These are phyloP conservation scores for Xylaria sp. DNA, from an alignment of 2,329 filamentous ascomycete genomes.

Conservation along the genomic window DNA sequence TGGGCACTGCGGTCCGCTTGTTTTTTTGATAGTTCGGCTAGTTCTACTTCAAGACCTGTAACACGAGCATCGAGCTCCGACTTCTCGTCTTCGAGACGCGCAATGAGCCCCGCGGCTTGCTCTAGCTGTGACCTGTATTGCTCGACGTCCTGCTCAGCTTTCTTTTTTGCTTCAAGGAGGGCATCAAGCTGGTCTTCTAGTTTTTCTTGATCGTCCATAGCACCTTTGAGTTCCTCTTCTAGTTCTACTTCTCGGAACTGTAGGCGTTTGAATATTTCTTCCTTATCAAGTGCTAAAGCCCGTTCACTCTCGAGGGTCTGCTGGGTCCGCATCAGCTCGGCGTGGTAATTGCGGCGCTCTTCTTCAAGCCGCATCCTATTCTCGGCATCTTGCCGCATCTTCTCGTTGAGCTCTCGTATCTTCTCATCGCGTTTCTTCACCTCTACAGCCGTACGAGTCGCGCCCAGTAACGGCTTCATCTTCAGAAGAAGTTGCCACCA, in stretches of 20 bases:
- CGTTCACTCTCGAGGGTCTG: constrained; percentile 95
- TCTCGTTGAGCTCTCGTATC: constrained; percentile 84
- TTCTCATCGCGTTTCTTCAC: constrained; percentile 95
- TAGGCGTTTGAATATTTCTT: constrained; percentile 97
- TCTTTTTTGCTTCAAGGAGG: constrained; percentile 86
- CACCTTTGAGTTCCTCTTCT: constrained; percentile 88
- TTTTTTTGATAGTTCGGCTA: constrained; percentile 71
- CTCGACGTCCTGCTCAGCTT: constrained; percentile 83
- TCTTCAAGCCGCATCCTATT: constrained; percentile 86
- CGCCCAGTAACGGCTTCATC: constrained; percentile 93
- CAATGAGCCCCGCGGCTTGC: constrained; percentile 87
- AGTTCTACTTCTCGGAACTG: constrained; percentile 91
- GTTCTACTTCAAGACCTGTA: constrained; percentile 69
- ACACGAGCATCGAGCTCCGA: constrained; percentile 71
- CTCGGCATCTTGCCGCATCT: constrained; percentile 76
- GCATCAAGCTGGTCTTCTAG: constrained; percentile 93
- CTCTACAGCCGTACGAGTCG: constrained; percentile 88
- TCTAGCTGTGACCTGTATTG: constrained; percentile 81
- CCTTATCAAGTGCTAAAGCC: constrained; percentile 94
- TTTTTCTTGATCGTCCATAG: constrained; percentile 90
- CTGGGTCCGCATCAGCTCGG: constrained; percentile 87
- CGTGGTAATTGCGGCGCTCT: constrained; percentile 83
- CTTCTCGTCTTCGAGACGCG: constrained; percentile 86
- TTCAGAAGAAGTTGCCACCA: constrained; percentile 97
- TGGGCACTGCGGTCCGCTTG: constrained; percentile 77